Evolutionary conservation across 2,329 filamentous ascomycete species (phyloP), one percentile per base, ranked within the genome.

Genomic region (Fusarium paranaense): DNA sequence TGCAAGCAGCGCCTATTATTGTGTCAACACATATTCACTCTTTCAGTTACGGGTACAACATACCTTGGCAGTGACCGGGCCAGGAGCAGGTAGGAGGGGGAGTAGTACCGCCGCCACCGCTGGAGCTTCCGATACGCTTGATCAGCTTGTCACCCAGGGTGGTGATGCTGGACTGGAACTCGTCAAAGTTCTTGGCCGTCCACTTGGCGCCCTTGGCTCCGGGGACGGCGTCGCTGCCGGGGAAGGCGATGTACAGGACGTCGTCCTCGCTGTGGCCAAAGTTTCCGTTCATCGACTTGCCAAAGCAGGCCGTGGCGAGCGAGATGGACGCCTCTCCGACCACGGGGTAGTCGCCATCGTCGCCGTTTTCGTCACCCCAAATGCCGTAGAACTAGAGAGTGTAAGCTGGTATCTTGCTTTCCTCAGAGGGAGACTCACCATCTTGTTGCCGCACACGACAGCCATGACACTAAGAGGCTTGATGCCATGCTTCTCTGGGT

Each of bases 361-460:
- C 87, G 50, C 89, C 90, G 70, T 92, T 91, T 37, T 86, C 87
- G 71, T 92, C 89, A 22, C 89, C 90, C 89, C 89, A 92, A 59
- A 91, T 81, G 13, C 88, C 89, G 76, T 91, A 91, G 71, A 86
- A 83, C 86, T 88, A 59, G 8, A 47, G 13, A 1, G n/a, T 63
- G 3, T 62, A 8, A 62, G n/a, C 14, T 35, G 25, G 6, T 78
- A 89, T 78, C 74, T 87, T 82, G 58, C 84, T 80, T 27, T 27
- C 25, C 25, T 27, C 25, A 27, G 25, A 27, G 25, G 25, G 25
- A 27, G 25, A 27, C 25, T 47, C 77, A 86, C 85, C 78, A 89
- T 78, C 74, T 87, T 82, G 58, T 84, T 80, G 50, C 82, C 82
- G 74, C 89, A 90, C 25, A 90, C 86, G 5, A 90, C 86, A 2